Base-by-base conservation (phyloP, 495 filamentous ascomycete genomes). In the Talaromyces borbonicus region DNA sequence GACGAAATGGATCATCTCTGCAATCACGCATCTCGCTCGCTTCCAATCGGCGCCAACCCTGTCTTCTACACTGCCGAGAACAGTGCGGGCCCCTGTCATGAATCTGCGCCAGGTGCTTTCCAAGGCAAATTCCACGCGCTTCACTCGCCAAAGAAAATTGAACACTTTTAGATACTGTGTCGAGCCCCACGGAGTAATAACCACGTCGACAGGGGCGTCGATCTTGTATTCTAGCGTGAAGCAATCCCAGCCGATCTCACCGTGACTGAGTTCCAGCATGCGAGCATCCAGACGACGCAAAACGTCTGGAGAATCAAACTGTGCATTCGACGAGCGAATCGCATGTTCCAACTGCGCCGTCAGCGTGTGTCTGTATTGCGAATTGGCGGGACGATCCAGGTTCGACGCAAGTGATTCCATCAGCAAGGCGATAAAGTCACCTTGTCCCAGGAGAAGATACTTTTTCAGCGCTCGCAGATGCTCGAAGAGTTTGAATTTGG, bases 151-250 rank as follows among this genome's bases (percentile, higher is more conserved):
- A 3, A 99, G 79, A 62, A 99, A 95, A 61, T 99, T 99, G 79
- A 99, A 99, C 22, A 97, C 85, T 56, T 96, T 96, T 49, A 99
- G 81, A 61, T 99, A 99, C 58, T 97, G 90, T 2, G 87, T 86
- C 45, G 85, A 90, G 27, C 85, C 88, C 78, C 86, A 94, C 1
- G 90, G 85, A 1, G 90, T 96, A 9, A 99, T 90, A 43, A 99
- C 88, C 43, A 97, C 92, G 56, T 99, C 93, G 19, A 97, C 87
- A 0, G 93, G 93, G 7, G 92, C 87, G 58, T 96, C 92, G 48
- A 97, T 89, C 62, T 95, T 95, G 68, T 99, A 99, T 60, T 99
- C 93, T 23, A 99, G 76, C 1, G 93, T 99, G 65, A 99, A 99
- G 62, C 92, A 94, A 60, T 99, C 93, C 93, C 93, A 99, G 49